Evolutionary conservation across 768 basidiomycete species (phyloP), one percentile per base, ranked within the genome.

Genomic region (Suillus subluteus): DNA sequence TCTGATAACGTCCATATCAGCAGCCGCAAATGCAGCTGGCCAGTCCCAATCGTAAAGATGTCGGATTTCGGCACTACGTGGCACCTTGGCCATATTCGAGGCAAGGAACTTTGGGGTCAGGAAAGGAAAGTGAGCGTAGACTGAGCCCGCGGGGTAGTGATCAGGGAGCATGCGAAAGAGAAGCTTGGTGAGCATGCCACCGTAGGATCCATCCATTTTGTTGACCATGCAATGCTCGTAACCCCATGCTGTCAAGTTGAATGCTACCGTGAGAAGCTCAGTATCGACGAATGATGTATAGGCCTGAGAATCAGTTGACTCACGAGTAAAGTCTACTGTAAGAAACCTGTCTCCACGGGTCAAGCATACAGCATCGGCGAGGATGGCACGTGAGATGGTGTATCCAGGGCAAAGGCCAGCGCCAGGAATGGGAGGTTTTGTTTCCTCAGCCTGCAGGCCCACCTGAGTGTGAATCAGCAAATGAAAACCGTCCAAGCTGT

Each of bases 61-160:
- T 50, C 78, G 79, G 9, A 79, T 63, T 12, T 73, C 70, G 21
- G 55, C 55, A 13, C 21, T n/a, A 7, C 63, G 70, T 62, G 65
- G 74, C 61, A 74, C 74, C 58, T 80, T 73, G 55, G 65, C 66
- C 66, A 91, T 83, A 73, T 82, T 88, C 84, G 65, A 68, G 77
- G 21, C 73, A 72, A 40, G 74, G 64, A 73, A 78, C 32, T 71
- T 66, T 5, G 93, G 92, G 5, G 85, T 86, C 72, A 91, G 73
- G 83, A 96, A 91, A 12, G 94, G 93, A 84, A 95, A 95, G 73
- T 91, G 88, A 2, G 87, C 91, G 71, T 92, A 92, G 3, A 83
- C 82, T 13, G 88, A 90, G 18, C 85, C 82, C 30, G 82, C 78
- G 13, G 87, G 85, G 75, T 91, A 95, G 68, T 90, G 82, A 26